Conservation (phyloP, 2,329 filamentous ascomycete genomes). For the Pseudopyricularia cyperi region DNA sequence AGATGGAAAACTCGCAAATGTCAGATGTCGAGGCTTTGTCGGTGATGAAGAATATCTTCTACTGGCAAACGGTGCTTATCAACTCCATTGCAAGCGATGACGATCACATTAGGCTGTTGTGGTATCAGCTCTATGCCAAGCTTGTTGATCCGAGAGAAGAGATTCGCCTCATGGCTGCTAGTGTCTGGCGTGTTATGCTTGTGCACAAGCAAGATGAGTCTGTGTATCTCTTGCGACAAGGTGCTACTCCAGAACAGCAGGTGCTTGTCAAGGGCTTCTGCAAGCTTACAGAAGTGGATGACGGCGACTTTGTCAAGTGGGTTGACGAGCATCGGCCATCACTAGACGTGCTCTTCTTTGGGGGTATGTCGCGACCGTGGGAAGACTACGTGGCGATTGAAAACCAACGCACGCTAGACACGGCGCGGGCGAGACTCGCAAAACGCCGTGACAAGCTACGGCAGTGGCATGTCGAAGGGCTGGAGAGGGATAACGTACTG, state of each 20-base stretch:
- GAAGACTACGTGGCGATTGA: slow-evolving; percentile 75
- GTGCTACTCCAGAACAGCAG: slow-evolving; percentile 56
- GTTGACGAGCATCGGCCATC: slow-evolving; percentile 69
- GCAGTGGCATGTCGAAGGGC: slow-evolving; percentile 62
- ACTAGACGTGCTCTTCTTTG: slow-evolving; percentile 72
- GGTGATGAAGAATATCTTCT: slow-evolving; percentile 76
- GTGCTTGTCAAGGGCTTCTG: slow-evolving; percentile 66
- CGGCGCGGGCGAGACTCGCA: slow-evolving; percentile 52
- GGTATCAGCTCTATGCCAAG: slow-evolving; percentile 86
- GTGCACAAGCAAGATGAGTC: slow-evolving; percentile 87
- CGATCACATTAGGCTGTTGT: slow-evolving; percentile 74
- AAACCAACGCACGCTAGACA: slow-evolving; percentile 68
- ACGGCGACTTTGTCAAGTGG: slow-evolving; percentile 78
- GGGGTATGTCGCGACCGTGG: slow-evolving; percentile 70
- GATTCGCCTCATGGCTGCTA: slow-evolving; percentile 65
- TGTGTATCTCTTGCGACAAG: slow-evolving; percentile 57
- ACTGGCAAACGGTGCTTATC: slow-evolving; percentile 90
- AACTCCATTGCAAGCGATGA: slow-evolving; percentile 64
- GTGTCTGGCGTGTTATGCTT: slow-evolving; percentile 81
- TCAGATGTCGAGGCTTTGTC: slow-evolving; percentile 49
- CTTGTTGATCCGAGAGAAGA: slow-evolving; percentile 56
- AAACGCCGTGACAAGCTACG: slow-evolving; percentile 75
- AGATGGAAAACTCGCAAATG: slow-evolving; percentile 56
- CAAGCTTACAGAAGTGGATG: slow-evolving; percentile 76
- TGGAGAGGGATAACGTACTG: slow-evolving; percentile 56